Evolutionary conservation across 1,139 yeast species (phyloP), one percentile per base, ranked within the genome.

Genomic region (Zygosaccharomyces pseudobailii): DNA sequence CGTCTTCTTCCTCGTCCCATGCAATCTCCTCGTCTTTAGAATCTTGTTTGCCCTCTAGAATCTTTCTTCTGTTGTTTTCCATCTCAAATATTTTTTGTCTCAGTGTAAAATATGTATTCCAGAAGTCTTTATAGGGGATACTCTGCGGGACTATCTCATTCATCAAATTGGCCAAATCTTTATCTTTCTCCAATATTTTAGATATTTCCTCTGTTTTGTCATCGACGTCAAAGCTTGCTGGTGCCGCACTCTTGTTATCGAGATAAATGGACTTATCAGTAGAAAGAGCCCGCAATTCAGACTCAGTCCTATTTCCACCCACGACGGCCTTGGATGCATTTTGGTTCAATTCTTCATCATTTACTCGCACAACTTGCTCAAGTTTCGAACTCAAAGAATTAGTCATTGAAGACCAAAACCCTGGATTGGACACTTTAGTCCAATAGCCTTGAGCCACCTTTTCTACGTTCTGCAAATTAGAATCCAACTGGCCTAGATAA

Each of bases 81-180:
- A 79, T 82, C 25, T 75, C 75, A 39, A 79, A 72, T 40, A 88
- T 78, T 54, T 74, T 74, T 17, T 69, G 67, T 47, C 79, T 79
- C 62, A 78, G 73, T 50, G 69, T 72, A 64, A 80, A 86, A 67
- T 87, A 90, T 40, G 83, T 74, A 40, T 72, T 70, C 97, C 97
- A 90, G 64, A 90, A 90, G 39, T 71, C 71, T 27, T 74, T 71
- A 56, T 81, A 84, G 1, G 80, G 59, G 17, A 87, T 69, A 53
- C 75, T 66, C 2, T 74, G 78, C 0, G 95, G 95, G 1, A 87
- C 95, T 9, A 89, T 63, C 19, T 72, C 71, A 47, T 81, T 80
- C 81, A 81, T 80, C 40, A 86, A 67, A 35, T 70, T 70, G 28
- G 75, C 70, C 52, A 89, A 74, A 17, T 82, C 76, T 19, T 80